Conservation (phyloP, 129 eudicot genomes). For the Flaveria bidentis region DNA sequence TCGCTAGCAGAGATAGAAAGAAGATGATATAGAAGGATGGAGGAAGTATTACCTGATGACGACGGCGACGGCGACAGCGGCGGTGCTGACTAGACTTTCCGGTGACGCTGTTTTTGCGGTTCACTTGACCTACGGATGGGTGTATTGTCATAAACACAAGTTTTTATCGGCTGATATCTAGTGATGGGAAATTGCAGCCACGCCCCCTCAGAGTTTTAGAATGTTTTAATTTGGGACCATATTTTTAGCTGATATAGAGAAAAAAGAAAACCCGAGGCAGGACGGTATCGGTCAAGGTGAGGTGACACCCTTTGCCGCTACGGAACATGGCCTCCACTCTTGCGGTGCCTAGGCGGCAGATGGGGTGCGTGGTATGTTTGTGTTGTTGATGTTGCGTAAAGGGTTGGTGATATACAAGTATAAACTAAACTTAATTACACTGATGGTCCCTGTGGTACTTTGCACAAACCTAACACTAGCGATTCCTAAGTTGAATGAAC, state of each 20-base stretch:
- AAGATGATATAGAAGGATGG: neutral
- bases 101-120: constrained; percentile 27
- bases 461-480: too few species aligned
- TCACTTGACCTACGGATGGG: constrained; percentile 35
- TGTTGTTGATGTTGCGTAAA: too few species aligned
- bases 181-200: neutral
- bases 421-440: too few species aligned
- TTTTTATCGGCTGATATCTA: constrained; percentile 33
- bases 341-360: too few species aligned
- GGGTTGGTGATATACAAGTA: too few species aligned
- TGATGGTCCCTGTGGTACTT: too few species aligned
- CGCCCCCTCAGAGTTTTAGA: neutral
- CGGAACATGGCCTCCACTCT: too few species aligned
- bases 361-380: too few species aligned
- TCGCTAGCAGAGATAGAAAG: constrained; percentile 5
- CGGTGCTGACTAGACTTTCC: constrained; percentile 26
- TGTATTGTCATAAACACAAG: neutral
- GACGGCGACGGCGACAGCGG: constrained; percentile 13
- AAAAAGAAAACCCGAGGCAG: too few species aligned
- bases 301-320: too few species aligned
- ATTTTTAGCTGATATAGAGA: neutral
- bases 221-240: constrained; percentile 12
- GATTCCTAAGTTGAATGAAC: too few species aligned
- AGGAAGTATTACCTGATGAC: constrained; percentile 15
- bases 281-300: too few species aligned